A percentile compares a stretch with the other conserved stretches of the same genome.
phyloP scores from a whole-genome alignment of 352 stramenopile species.

The Phytophthora pini region DNA sequence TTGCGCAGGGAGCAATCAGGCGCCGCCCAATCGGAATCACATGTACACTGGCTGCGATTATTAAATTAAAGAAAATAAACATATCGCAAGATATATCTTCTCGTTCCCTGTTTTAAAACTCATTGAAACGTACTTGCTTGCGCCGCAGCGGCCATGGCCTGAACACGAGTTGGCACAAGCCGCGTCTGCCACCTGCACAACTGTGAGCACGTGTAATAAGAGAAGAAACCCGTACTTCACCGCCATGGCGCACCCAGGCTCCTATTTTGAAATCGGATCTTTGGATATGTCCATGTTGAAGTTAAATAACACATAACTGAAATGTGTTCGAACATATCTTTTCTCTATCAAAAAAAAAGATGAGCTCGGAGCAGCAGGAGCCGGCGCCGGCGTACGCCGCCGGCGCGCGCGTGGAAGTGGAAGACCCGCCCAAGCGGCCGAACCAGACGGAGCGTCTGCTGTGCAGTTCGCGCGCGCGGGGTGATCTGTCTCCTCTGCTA shows the following conservation, averaged over 20 bases:
- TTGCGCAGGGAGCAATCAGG: conserved; percentile 76
- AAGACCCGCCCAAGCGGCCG: conserved; percentile 64
- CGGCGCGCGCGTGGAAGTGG: conserved; percentile 48
- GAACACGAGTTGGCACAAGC: conserved; percentile 72
- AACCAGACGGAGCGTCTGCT: conserved; percentile 59
- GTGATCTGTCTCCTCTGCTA: conserved; percentile 53
- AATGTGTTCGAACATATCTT: conserved; percentile 8
- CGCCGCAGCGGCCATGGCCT: conserved; percentile 58
- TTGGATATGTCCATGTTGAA: conserved; percentile 13
- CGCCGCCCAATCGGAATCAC: conserved; percentile 66
- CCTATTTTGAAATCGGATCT: conserved; percentile 9
- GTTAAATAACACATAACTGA: neutral
- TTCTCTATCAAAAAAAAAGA: conserved; percentile 5
- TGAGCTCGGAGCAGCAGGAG: conserved; percentile 7
- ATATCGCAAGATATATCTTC: neutral
- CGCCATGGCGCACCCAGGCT: conserved; percentile 2
- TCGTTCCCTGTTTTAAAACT: neutral
- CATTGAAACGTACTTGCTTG: conserved; percentile 45
- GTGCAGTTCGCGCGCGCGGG: conserved; percentile 43
- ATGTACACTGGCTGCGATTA: conserved; percentile 63
- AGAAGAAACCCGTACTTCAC: neutral
- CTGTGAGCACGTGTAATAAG: conserved; percentile 5
- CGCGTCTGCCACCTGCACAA: conserved; percentile 22
- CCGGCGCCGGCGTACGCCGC: conserved; percentile 47
- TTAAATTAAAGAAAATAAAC: neutral